Conservation (phyloP, 1,139 yeast genomes). For the Debaryomyces psychrophilus region DNA sequence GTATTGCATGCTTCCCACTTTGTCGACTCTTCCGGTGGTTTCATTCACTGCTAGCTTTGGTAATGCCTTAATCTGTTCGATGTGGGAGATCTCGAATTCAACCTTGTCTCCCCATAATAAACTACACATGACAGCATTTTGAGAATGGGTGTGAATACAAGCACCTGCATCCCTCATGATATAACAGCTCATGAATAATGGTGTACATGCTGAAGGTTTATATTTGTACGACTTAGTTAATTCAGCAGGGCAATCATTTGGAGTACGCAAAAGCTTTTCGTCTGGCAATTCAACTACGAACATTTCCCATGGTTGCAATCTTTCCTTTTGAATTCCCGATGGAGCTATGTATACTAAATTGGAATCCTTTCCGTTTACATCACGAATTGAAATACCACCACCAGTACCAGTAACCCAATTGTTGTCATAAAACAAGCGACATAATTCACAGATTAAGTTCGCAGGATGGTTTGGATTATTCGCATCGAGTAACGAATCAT, state of each 20-base stretch:
- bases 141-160: constrained; percentile 94
- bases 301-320: constrained; percentile 80
- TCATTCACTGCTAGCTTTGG: constrained; percentile 51
- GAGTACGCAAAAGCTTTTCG: constrained; percentile 61
- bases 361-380: constrained; percentile 47
- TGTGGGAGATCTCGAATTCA: constrained; percentile 74
- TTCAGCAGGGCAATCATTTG: constrained; percentile 48
- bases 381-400: constrained; percentile 86
- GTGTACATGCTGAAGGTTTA: constrained; percentile 94
- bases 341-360: constrained; percentile 79
- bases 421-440: constrained; percentile 73
- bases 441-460: constrained; percentile 78
- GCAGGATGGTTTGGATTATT: constrained; percentile 77
- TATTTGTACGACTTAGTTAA: constrained; percentile 49
- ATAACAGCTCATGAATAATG: constrained; percentile 80
- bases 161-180: constrained; percentile 80
- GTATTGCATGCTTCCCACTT: constrained; percentile 68
- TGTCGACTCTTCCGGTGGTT: constrained; percentile 50
- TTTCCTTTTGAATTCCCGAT: constrained; percentile 92
- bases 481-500: constrained; percentile 11
- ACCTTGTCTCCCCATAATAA: constrained; percentile 60
- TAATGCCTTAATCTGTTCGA: constrained; percentile 92
- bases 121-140: constrained; percentile 81
- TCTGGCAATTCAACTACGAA: constrained; percentile 68
- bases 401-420: constrained; percentile 98